Evolutionary conservation across 306 rosid genomes (phyloP).

Genomic region (Prunus mume): DNA sequence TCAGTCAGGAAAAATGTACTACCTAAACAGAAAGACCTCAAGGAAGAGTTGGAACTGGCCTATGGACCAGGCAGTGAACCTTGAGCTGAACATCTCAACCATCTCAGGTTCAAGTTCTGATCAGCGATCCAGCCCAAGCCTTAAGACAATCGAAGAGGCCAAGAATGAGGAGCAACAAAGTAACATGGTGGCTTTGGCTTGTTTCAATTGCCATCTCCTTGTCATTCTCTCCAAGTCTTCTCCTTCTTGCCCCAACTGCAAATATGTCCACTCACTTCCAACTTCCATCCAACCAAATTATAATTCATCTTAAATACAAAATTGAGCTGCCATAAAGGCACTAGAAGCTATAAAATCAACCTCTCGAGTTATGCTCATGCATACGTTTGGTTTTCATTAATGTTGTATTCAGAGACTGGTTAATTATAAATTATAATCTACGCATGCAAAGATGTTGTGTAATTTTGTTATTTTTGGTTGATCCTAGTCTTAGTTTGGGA

Average conservation of each 20-base stretch:
- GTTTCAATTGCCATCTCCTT: constrained; percentile 49
- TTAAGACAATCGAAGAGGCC: background rate
- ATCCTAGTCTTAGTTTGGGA: too few species aligned
- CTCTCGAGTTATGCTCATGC: background rate
- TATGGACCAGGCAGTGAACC: constrained; percentile 30
- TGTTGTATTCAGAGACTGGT: too few species aligned
- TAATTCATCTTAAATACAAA: too few species aligned
- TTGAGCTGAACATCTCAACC: constrained; percentile 45
- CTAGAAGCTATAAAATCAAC: background rate
- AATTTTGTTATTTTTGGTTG: too few species aligned
- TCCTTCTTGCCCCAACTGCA: constrained; percentile 52
- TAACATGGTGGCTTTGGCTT: constrained; percentile 49
- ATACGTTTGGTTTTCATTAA: too few species aligned
- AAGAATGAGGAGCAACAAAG: constrained; percentile 4
- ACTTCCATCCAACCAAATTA: constrained; percentile 12
- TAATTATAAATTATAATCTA: too few species aligned
- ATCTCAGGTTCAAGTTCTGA: constrained; percentile 6
- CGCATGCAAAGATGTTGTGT: too few species aligned
- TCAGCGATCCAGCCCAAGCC: background rate
- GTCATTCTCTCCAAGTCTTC: constrained; percentile 44
- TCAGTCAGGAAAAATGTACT: constrained; percentile 47
- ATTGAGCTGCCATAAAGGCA: too few species aligned
- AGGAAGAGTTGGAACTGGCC: constrained; percentile 46
- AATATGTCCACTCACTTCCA: constrained; percentile 33
- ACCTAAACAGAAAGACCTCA: constrained; percentile 44